Evolutionary conservation across 495 filamentous ascomycete genomes (phyloP).

Genomic region (Pyronema omphalodes): DNA sequence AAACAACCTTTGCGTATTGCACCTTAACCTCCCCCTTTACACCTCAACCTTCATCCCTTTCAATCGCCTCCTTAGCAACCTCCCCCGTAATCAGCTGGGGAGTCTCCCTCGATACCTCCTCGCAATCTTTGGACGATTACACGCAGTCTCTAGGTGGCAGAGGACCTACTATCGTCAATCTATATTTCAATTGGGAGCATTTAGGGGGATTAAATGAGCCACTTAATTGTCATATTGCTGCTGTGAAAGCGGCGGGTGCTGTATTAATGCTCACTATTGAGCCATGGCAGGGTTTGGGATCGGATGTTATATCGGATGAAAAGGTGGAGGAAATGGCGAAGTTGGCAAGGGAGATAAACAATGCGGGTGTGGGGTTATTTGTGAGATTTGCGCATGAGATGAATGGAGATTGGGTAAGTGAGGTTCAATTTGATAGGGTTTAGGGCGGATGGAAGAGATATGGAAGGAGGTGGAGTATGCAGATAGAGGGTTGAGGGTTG

Average conservation of each 20-base stretch:
- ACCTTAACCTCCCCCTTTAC: too few species aligned
- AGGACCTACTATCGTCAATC: background rate
- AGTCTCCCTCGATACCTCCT: background rate
- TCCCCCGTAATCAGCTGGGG: background rate
- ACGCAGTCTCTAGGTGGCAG: background rate
- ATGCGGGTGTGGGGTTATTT: background rate
- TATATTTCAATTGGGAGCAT: background rate
- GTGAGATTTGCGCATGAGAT: constrained; percentile 2
- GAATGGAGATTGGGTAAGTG: constrained; percentile 1
- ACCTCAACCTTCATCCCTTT: too few species aligned
- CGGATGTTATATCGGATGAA: too few species aligned
- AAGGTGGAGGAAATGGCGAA: background rate
- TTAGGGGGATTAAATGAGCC: background rate
- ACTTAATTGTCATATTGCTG: background rate
- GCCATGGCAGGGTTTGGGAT: background rate
- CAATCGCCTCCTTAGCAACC: too few species aligned
- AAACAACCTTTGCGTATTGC: too few species aligned
- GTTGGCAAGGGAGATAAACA: background rate
- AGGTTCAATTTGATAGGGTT: too few species aligned
- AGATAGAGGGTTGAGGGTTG: too few species aligned
- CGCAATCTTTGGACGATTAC: background rate
- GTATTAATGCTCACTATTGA: background rate
- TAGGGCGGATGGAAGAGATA: too few species aligned
- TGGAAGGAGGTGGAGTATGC: too few species aligned
- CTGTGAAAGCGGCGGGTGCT: background rate